These are phyloP conservation scores for Salvia splendens DNA, from an alignment of 257 asterid species.

Conservation along the genomic window DNA sequence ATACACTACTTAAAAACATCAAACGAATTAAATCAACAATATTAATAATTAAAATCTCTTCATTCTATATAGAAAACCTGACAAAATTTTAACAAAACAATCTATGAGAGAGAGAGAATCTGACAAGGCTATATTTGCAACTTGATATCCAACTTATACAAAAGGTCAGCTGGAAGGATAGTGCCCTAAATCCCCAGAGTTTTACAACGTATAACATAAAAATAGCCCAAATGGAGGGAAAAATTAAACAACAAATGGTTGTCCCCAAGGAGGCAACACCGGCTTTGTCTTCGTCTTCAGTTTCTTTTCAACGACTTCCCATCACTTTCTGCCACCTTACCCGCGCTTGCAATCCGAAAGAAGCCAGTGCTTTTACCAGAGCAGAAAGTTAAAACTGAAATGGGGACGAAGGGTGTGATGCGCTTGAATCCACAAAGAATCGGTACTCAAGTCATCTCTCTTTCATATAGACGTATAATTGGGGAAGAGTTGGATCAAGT, in stretches of 20 bases:
- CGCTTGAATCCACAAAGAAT: conserved; percentile 61
- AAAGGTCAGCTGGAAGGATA: conserved; percentile 37
- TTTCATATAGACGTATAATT: conserved; percentile 73
- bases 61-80: conserved; percentile 14
- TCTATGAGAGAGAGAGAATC: conserved; percentile 7
- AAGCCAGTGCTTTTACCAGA: conserved; percentile 48
- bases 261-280: conserved; percentile 45
- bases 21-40: too few relatives aligned
- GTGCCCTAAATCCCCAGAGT: conserved; percentile 40
- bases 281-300: conserved; percentile 40
- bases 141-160: conserved; percentile 46
- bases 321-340: conserved; percentile 36
- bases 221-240: conserved; percentile 46
- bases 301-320: conserved; percentile 20
- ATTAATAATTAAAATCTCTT: conserved; percentile 5
- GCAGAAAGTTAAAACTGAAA: conserved; percentile 41
- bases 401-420: conserved; percentile 45
- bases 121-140: conserved; percentile 42
- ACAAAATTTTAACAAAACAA: conserved; percentile 28
- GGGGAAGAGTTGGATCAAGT: conserved; percentile 61
- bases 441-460: conserved; percentile 32
- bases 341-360: conserved; percentile 25
- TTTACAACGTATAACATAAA: conserved; percentile 40
- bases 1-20: background rate
- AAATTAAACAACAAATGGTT: conserved; percentile 43